Base-by-base conservation (phyloP, 805 yeast genomes). In the Lipomyces yamanashiensis region DNA sequence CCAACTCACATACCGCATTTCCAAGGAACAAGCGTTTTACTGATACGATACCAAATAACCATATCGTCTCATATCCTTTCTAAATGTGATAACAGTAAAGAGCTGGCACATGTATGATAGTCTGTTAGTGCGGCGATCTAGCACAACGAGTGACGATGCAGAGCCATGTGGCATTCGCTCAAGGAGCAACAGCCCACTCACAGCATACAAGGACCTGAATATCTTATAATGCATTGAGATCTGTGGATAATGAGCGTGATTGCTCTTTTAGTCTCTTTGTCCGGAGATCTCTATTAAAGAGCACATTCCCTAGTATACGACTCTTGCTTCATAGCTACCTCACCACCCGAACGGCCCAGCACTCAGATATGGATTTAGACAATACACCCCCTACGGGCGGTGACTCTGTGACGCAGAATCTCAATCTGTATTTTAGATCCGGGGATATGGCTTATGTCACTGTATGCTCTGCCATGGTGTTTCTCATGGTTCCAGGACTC, bases 401-500 rank as follows among this genome's bases (percentile, higher is more conserved):
- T 70, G 85, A 91, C 78, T 84, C 90, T 40, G 79, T 89, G 74
- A 84, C 85, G 17, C 82, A 83, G 40, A 88, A 92, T 76, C 80
- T 92, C 72, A 90, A 90, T 74, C 78, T 79, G 9, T 87, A 62
- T 58, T 79, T 74, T 64, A 75, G 78, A 61, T 67, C 79, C 0
- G 82, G 81, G n/a, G 80, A 75, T 62, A 71, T 73, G 15, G 74
- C 74, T 23, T 79, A 76, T 67, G 66, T 78, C n/a, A 57, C 72
- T 19, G 65, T 77, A 9, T 74, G 77, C 51, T 71, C 79, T 7
- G 67, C 75, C 52, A 76, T 90, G 71, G 96, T 92, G 55, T 84
- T 93, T 78, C 80, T 92, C 70, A 93, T 93, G 98, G 85, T 93
- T 33, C 97, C 97, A n/a, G 98, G 98, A 15, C 84, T 93, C 71